Base-by-base conservation (phyloP, 2,329 filamentous ascomycete genomes). In the Microthyrium microscopicum region DNA sequence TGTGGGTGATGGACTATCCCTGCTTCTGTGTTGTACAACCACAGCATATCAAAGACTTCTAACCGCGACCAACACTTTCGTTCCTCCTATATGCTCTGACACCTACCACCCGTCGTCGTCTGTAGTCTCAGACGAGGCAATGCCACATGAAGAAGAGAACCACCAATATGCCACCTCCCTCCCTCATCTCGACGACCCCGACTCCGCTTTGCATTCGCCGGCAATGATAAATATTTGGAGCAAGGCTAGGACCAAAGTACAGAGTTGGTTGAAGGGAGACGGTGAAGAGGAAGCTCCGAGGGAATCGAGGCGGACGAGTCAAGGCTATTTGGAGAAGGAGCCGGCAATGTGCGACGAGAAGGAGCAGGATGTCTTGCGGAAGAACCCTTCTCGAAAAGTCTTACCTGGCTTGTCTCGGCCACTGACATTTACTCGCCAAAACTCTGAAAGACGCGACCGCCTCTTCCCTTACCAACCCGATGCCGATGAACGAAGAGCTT, bases 341-440 rank as follows among this genome's bases (percentile, higher is more conserved):
- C 13, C 24, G 16, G 11, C 20, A 4, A 20, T 29, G 15, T n/a
- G 33, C 6, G 29, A 29, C 16, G n/a, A 25, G 30, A 16, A 19
- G 24, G 19, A 26, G 9, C n/a, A 27, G 17, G 16, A 21, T 11
- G 20, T 24, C 9, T 18, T 16, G 16, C 24, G 13, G 33, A 44
- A 32, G 44, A 54, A 31, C 44, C 40, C 44, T 27, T 49, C 49
- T 11, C 51, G 70, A 43, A 73, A 66, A 46, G 80, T 83, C n/a
- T 72, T 85, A 12, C 77, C 83, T 13, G 77, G 77, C 12, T 58
- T 93, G 24, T 81, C 83, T 25, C 70, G 82, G 31, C 63, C 74
- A 4, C 71, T 77, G 45, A 91, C 82, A 0, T 84, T 91, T 56
- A 78, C 75, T 54, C 71, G 84, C 45, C 82, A 87, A 52, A 70